These are phyloP conservation scores for Leccinum variicolor DNA, from an alignment of 768 basidiomycete genomes.

Conservation along the genomic window DNA sequence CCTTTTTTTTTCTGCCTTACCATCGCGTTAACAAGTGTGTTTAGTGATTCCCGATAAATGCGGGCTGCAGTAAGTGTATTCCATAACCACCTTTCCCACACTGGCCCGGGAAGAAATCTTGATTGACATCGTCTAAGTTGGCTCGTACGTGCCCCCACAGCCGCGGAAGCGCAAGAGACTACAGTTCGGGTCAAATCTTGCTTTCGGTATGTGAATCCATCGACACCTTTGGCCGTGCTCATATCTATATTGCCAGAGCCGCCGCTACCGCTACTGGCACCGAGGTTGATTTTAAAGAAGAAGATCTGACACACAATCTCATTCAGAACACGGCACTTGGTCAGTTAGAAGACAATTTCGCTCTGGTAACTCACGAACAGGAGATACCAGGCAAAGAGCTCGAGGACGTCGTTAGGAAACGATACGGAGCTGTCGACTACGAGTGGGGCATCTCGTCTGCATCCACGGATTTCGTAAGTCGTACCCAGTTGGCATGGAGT, in stretches of 20 bases:
- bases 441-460: conserved; percentile 66
- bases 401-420: conserved; percentile 52
- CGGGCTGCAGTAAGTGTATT: conserved; percentile 54
- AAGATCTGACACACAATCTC: conserved; percentile 46
- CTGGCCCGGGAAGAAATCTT: neutral
- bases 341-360: conserved; percentile 17
- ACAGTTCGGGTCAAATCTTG: conserved; percentile 64
- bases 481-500: neutral
- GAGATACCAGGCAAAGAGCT: conserved; percentile 39
- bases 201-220: conserved; percentile 51
- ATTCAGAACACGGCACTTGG: conserved; percentile 66
- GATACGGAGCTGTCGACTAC: conserved; percentile 59
- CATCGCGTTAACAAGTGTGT: no score
- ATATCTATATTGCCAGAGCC: conserved; percentile 39
- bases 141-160: conserved; percentile 69
- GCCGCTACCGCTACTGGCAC: conserved; percentile 68
- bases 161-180: conserved; percentile 53
- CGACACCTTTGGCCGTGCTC: neutral
- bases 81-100: neutral
- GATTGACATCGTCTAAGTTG: conserved; percentile 41
- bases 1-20: neutral
- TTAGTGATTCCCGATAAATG: conserved; percentile 82
- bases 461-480: conserved; percentile 79
- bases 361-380: conserved; percentile 39
- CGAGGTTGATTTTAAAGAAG: conserved; percentile 40